Evolutionary conservation across 2,329 filamentous ascomycete species (phyloP), one percentile per base, ranked within the genome.

Genomic region (Mycosphaerella arachidis): DNA sequence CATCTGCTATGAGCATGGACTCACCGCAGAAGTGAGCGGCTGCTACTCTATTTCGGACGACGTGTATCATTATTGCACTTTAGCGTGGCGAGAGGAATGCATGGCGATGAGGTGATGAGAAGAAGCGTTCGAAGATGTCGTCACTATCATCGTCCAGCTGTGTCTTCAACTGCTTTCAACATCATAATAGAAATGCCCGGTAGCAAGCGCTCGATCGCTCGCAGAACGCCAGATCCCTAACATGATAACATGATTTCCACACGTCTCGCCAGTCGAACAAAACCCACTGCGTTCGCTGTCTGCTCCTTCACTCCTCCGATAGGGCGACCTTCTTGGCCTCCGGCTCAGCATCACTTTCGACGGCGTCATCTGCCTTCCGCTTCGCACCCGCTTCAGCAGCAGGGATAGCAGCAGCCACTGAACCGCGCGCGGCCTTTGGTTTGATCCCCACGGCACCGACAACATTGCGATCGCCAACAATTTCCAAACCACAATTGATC

Each of bases 401-500:
- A 37, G 58, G 18, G 24, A 24, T 24, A 31, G 4, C 37, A 9
- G 53, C 31, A 54, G 45, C 53, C 13, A 3, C n/a, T 6, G 59
- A 10, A 30, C 29, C 35, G 3, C n/a, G 50, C 18, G 48, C 33
- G 20, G 48, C n/a, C 60, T 65, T 72, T 9, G 67, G 68, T 58
- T 66, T 70, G 53, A 72, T 18, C 1, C 63, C 67, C 2, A 71
- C 63, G 48, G 67, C 66, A 3, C 72, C 71, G 24, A 72, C 62
- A 6, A 73, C 70, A 55, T 73, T 73, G 35, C 67, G 57, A 56
- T 73, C 66, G 0, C 71, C 72, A 10, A 68, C 56, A 24, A 73
- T 65, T 1, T 63, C 70, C 30, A 73, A 62, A 29, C 73, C 73
- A 59, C 71, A 73, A 33, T 72, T 70, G 59, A 74, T 73, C 8